Percentiles rank a stretch among this genome's conserved stretches.
Evolutionary conservation across 176 grass and related monocot genomes (phyloP).

Genomic region (Pontederia paniculata): DNA sequence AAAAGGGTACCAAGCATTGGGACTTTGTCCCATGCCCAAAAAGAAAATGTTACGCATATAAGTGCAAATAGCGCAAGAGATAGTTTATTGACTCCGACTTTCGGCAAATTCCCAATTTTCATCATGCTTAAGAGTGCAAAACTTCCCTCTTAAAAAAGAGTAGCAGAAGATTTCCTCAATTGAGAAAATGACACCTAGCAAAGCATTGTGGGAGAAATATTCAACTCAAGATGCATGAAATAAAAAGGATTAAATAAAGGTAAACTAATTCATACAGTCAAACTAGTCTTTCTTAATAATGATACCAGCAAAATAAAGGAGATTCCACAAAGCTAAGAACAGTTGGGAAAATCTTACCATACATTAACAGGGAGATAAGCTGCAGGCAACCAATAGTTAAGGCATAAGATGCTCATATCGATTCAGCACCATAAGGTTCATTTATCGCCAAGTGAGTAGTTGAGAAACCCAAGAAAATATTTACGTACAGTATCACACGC

Average conservation of each 20-base stretch:
- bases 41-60: constrained; percentile 18
- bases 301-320: neutral
- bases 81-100: constrained; percentile 16
- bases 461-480: too few species aligned
- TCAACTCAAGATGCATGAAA: neutral
- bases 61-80: constrained; percentile 17
- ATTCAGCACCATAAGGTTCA: too few species aligned
- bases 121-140: constrained; percentile 10
- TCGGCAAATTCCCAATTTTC: constrained; percentile 23
- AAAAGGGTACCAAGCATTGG: constrained; percentile 20
- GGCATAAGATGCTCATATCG: too few species aligned
- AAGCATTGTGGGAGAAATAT: neutral
- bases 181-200: neutral
- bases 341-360: too few species aligned
- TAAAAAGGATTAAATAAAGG: neutral
- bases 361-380: too few species aligned
- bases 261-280: neutral
- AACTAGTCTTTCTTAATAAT: too few species aligned
- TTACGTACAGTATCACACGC: too few species aligned
- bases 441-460: too few species aligned
- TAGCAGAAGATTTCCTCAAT: neutral
- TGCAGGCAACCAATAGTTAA: too few species aligned
- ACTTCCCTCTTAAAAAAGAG: neutral
- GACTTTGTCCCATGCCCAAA: constrained; percentile 29
- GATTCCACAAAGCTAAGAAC: neutral